Conservation (phyloP, 257 asterid genomes). For the Nicotiana sylvestris region DNA sequence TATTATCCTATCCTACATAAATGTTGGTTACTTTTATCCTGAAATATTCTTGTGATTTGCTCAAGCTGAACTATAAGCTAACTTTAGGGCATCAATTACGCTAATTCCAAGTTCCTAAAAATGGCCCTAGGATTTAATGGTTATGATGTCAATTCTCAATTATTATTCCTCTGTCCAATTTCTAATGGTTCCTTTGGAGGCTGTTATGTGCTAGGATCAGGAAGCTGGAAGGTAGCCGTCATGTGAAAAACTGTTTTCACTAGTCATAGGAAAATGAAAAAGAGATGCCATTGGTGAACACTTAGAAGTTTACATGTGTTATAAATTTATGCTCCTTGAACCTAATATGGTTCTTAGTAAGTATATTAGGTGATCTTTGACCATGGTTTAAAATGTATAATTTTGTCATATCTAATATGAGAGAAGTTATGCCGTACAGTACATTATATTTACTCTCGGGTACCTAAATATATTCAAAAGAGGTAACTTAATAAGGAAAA, state of each 20-base stretch:
- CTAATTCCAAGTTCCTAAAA: neutral
- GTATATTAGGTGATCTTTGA: constrained; percentile 4
- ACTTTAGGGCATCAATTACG: neutral
- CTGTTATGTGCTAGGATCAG: neutral
- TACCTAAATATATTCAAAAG: neutral
- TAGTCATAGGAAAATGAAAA: neutral
- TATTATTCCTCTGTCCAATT: neutral
- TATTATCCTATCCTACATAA: neutral
- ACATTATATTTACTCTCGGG: neutral
- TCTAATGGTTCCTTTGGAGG: neutral
- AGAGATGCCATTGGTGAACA: neutral
- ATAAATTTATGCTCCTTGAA: constrained; percentile 1
- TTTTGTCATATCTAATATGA: neutral
- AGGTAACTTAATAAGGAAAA: neutral
- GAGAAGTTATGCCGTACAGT: neutral
- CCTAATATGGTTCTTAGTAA: neutral
- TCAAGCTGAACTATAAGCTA: neutral
- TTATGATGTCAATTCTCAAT: neutral
- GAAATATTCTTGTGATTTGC: neutral
- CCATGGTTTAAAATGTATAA: neutral
- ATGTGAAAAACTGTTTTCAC: neutral
- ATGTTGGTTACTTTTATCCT: neutral
- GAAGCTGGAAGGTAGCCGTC: neutral
- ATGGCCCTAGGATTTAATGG: too few relatives aligned
- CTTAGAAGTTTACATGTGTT: neutral